Percentiles rank a stretch among this genome's conserved stretches.
These are phyloP conservation scores for Forsythia viridissima DNA, from an alignment of 257 asterid species.

Conservation along the genomic window DNA sequence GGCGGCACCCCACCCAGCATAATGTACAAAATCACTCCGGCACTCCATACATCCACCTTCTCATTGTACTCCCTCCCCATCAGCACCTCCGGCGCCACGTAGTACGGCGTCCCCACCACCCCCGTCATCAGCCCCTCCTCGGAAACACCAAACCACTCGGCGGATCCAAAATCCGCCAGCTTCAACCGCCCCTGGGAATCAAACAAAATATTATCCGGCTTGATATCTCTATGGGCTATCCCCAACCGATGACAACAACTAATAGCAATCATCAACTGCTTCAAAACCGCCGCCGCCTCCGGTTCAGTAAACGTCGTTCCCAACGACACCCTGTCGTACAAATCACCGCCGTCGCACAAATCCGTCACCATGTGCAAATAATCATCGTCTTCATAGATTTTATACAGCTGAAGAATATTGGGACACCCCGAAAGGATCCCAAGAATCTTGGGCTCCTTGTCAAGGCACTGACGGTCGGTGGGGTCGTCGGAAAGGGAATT, in stretches of 20 bases:
- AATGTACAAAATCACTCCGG: conserved; percentile 76
- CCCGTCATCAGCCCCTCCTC: conserved; percentile 53
- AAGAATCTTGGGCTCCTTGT: conserved; percentile 66
- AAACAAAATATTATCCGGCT: conserved; percentile 82
- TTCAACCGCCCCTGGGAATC: conserved; percentile 55
- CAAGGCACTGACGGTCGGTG: conserved; percentile 71
- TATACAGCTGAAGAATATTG: conserved; percentile 54
- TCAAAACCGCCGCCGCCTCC: conserved; percentile 53
- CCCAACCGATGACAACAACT: conserved; percentile 69
- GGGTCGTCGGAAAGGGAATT: conserved; percentile 55
- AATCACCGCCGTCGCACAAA: conserved; percentile 73
- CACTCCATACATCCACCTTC: conserved; percentile 94
- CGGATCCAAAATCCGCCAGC: conserved; percentile 93
- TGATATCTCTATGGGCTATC: conserved; percentile 75
- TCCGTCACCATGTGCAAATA: conserved; percentile 76
- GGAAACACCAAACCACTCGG: conserved; percentile 61
- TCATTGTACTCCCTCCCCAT: conserved; percentile 65
- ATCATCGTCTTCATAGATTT: conserved; percentile 79
- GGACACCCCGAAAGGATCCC: conserved; percentile 55
- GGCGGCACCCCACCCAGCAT: conserved; percentile 93
- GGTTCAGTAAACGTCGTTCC: conserved; percentile 47
- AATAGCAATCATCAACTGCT: conserved; percentile 53
- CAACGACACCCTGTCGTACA: conserved; percentile 56
- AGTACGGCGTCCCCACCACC: conserved; percentile 90
- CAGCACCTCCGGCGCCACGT: conserved; percentile 89